A percentile compares a stretch with the other conserved stretches of the same genome.
Evolutionary conservation across 148 eudicot genomes (phyloP).

Genomic region (Amaranthus hypochondriacus): DNA sequence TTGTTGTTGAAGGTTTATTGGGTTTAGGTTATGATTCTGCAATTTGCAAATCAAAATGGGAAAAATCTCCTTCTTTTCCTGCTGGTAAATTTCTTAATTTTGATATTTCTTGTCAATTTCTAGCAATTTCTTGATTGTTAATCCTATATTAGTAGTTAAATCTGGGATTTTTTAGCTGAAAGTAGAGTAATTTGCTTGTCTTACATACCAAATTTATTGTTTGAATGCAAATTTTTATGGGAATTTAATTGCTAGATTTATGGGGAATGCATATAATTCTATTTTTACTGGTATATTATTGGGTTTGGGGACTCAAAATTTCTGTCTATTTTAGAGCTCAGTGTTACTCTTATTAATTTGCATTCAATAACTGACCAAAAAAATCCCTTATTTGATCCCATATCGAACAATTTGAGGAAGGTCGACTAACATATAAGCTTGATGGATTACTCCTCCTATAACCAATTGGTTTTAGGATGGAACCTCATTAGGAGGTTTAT

Average conservation of each 20-base stretch:
- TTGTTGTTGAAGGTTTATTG: slow-evolving; percentile 54
- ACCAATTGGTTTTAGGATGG: no score
- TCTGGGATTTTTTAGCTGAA: neutral
- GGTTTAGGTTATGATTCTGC: slow-evolving; percentile 64
- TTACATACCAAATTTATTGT: neutral
- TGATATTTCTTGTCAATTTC: neutral
- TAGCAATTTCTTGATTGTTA: neutral
- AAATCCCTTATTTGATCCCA: no score
- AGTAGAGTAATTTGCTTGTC: neutral
- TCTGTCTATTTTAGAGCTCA: neutral
- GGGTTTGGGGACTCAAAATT: neutral
- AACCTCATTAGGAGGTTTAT: no score
- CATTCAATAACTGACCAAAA: no score
- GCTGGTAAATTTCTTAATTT: slow-evolving; percentile 47
- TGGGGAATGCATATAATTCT: neutral
- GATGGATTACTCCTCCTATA: no score
- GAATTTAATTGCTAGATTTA: slow-evolving; percentile 6
- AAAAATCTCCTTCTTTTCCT: slow-evolving; percentile 62
- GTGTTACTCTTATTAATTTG: no score
- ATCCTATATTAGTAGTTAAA: neutral
- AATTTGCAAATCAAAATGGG: slow-evolving; percentile 87
- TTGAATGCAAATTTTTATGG: slow-evolving; percentile 3
- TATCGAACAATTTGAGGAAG: no score
- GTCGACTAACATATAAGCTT: no score
- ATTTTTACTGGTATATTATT: neutral